Conservation (phyloP, 768 basidiomycete species). For the Suillus cothurnatus region DNA sequence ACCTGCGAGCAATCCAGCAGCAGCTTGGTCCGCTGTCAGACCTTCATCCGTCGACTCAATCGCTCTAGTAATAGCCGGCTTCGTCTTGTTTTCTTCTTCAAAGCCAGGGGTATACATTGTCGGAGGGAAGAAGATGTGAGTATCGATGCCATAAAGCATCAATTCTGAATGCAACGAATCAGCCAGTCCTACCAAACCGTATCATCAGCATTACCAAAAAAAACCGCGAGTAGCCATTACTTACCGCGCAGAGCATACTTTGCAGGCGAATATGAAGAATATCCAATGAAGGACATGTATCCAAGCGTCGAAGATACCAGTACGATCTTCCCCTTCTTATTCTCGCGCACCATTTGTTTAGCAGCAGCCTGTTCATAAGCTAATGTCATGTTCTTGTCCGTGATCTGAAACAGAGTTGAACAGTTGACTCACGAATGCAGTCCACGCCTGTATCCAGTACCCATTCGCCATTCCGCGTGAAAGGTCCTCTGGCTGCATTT, state of each 20-base stretch:
- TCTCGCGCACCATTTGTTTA: constrained; percentile 62
- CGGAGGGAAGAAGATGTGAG: constrained; percentile 82
- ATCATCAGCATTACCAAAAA: background rate
- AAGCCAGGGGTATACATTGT: constrained; percentile 81
- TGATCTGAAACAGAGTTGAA: background rate
- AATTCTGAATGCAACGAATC: constrained; percentile 83
- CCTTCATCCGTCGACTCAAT: constrained; percentile 78
- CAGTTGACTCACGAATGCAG: constrained; percentile 45
- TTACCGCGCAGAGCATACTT: constrained; percentile 86
- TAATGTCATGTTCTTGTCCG: background rate
- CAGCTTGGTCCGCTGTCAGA: constrained; percentile 63
- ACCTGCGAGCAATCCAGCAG: constrained; percentile 62
- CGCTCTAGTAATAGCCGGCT: constrained; percentile 72
- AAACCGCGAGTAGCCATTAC: constrained; percentile 7
- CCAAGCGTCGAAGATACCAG: constrained; percentile 77
- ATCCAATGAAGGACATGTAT: constrained; percentile 78
- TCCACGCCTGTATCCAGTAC: constrained; percentile 51
- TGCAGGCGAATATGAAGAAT: constrained; percentile 76
- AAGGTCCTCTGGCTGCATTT: constrained; percentile 62
- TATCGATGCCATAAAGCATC: constrained; percentile 71
- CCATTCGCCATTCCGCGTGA: constrained; percentile 55
- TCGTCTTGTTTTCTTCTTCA: constrained; percentile 73
- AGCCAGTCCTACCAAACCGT: constrained; percentile 61
- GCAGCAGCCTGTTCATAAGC: constrained; percentile 54
- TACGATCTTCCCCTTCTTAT: constrained; percentile 66